Evolutionary conservation across 805 yeast genomes (phyloP), one percentile per base, ranked within the genome.

Genomic region (Teunomyces aglyptinius): DNA sequence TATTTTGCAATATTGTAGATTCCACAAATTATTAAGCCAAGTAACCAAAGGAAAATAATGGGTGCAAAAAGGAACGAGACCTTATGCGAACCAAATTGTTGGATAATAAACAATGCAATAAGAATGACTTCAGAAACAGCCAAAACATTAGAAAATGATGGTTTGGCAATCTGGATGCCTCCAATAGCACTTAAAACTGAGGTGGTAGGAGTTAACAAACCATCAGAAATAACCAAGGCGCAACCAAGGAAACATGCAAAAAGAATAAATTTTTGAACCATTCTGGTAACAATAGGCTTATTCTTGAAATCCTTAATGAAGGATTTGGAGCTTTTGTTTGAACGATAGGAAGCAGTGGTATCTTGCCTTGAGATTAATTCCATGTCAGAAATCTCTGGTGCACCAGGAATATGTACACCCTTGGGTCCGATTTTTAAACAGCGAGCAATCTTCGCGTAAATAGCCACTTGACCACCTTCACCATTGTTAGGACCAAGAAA

Each of bases 391-490:
- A 50, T 48, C 49, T 64, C 66, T 1, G 66, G 55, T 5, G 65
- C 61, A 26, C 78, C 76, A 1, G 76, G 76, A 13, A 76, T 67
- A 24, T 56, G 55, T 3, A 73, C 77, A 20, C 80, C 77, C 36
- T 57, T 62, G 2, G 77, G 78, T 11, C 78, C 80, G 42, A 78
- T 63, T 32, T 69, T 70, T 50, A 80, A 60, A 31, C 65, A 63
- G 34, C 81, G 65, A 4, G 83, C 81, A 28, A 80, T 70, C 55
- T 79, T 79, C 18, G 84, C 77, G 52, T 80, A 81, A 36, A 81
- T 73, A n/a, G 86, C 85, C 28, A 81, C 75, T 49, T 79, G 83
- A 1, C 86, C 85, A 50, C 86, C 85, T 57, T 81, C 83, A 39
- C 82, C 82, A 39, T 77, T 71, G 58, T 80, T 78, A 7, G 82